Conservation (phyloP, 306 rosid species). For the Trichosanthes cucumerina region DNA sequence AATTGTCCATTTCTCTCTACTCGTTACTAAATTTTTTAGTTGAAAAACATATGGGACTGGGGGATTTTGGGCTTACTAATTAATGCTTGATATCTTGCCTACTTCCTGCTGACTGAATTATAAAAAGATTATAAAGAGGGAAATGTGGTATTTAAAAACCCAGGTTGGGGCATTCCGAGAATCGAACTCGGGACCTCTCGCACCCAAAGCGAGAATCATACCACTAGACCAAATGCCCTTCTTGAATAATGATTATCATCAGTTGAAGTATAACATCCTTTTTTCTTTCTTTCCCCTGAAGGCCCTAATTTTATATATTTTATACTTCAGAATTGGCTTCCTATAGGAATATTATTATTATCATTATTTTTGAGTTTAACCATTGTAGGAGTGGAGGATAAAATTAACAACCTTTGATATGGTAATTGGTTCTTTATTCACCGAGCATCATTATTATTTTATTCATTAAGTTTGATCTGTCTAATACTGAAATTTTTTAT, state of each 20-base stretch:
- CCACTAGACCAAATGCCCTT: slow-evolving; percentile 19
- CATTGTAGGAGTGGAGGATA: too few relatives aligned
- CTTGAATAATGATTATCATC: neutral
- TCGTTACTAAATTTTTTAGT: too few relatives aligned
- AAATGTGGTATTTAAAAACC: neutral
- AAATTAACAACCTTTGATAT: too few relatives aligned
- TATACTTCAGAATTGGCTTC: neutral
- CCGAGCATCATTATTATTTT: neutral
- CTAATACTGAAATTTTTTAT: neutral
- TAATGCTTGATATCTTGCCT: neutral
- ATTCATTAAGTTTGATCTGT: neutral
- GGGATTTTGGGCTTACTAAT: too few relatives aligned
- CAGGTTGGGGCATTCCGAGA: slow-evolving; percentile 8
- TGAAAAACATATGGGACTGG: too few relatives aligned
- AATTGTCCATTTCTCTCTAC: too few relatives aligned
- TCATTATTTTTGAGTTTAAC: too few relatives aligned
- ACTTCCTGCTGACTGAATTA: neutral
- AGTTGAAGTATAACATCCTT: neutral
- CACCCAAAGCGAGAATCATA: slow-evolving; percentile 19
- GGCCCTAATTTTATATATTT: neutral
- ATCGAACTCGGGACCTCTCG: slow-evolving; percentile 17
- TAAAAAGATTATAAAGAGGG: neutral
- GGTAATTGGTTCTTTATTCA: too few relatives aligned
- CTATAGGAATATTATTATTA: neutral
- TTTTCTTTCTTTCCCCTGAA: neutral